Evolutionary conservation across 1,139 yeast species (phyloP), one percentile per base, ranked within the genome.

Genomic region (Zygosaccharomyces pseudobailii): DNA sequence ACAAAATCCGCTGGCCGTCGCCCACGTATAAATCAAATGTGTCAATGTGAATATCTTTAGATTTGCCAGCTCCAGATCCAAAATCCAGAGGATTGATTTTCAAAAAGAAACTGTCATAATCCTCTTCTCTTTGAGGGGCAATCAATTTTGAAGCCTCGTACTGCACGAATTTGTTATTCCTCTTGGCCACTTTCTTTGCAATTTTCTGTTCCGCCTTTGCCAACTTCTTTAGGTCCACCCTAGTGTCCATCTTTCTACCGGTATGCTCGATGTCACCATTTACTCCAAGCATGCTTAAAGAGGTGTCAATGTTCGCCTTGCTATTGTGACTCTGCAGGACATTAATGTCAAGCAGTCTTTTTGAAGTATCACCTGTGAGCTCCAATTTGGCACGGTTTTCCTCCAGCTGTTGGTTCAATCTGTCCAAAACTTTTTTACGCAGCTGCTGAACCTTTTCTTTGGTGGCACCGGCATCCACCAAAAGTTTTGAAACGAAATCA

Each of bases 161-260:
- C 58, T 75, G 56, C 59, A 88, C 95, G 61, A 87, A 87, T 63
- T 84, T 82, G 67, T 86, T 86, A 60, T 87, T 87, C 67, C 97
- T 82, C 73, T 92, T 90, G 40, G 96, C 97, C 56, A 90, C 90
- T 70, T 92, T 92, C 63, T 92, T 89, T 33, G 97, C 97, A 66
- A 92, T 90, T 74, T 92, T 92, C 63, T 90, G 80, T 72, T 92
- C 98, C 51, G 96, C 98, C 70, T 92, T 92, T 65, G 90, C 97
- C 65, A 92, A 79, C 69, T 92, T 92, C 81, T 89, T 90, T 74
- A 84, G 86, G 68, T 92, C 98, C 42, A 92, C 99, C 63, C 95
- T 80, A 48, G 94, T 83, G 67, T 92, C 97, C 72, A 89, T 85
- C 59, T 84, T 83, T 69, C 96, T 79, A 43, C 97, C 96, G 0